Conservation (phyloP, 2,329 filamentous ascomycete genomes). For the Fusarium sp. region DNA sequence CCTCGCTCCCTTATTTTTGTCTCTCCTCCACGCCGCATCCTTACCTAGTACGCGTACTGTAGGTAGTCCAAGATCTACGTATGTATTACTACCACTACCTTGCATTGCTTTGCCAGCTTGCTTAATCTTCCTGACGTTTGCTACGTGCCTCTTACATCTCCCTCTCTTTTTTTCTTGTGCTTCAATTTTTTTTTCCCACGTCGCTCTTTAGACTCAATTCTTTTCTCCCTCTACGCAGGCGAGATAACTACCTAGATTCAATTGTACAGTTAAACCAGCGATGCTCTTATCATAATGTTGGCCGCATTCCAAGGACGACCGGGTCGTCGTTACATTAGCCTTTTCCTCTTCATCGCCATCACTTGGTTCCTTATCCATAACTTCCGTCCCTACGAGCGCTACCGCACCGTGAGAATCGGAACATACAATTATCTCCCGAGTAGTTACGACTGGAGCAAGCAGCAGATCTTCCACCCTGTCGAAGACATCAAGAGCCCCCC, state of each 20-base stretch:
- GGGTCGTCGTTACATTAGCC: conserved; percentile 53
- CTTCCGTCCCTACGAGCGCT: conserved; percentile 44
- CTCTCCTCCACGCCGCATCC: conserved; percentile 23
- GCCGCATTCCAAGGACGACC: conserved; percentile 52
- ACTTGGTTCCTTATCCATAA: conserved; percentile 50
- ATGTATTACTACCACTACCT: neutral
- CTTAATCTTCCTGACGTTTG: conserved; percentile 2
- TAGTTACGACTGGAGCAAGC: conserved; percentile 58
- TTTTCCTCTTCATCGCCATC: conserved; percentile 51
- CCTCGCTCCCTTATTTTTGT: conserved; percentile 27
- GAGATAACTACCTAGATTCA: conserved; percentile 16
- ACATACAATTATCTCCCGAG: conserved; percentile 54
- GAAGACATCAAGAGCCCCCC: conserved; percentile 55
- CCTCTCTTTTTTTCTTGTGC: conserved; percentile 9
- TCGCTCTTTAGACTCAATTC: conserved; percentile 23
- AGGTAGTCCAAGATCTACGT: neutral
- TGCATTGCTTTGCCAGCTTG: neutral
- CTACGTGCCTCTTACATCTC: conserved; percentile 8
- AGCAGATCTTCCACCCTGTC: conserved; percentile 53
- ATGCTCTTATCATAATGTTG: conserved; percentile 51
- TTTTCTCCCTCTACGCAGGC: conserved; percentile 5
- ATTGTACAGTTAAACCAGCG: conserved; percentile 11
- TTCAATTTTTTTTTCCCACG: conserved; percentile 12
- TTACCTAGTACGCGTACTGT: conserved; percentile 12
- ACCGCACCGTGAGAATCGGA: conserved; percentile 41